Evolutionary conservation across 1,139 yeast species (phyloP).

Genomic region (Blastobotrys elegans): DNA sequence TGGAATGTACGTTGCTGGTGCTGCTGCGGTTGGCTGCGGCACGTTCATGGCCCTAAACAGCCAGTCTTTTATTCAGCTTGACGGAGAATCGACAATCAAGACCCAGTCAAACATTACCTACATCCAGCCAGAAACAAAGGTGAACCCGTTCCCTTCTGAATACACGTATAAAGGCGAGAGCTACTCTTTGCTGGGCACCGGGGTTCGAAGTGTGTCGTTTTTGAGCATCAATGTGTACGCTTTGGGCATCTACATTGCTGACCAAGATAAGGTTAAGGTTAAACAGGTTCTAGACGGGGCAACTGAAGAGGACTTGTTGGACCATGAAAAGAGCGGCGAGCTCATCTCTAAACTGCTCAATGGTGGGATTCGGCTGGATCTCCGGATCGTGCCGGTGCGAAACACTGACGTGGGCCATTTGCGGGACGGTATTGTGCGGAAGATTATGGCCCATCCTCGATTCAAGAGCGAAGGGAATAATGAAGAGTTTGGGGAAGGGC

Average conservation of each 20-base stretch:
- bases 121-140: slow-evolving; percentile 34
- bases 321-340: slow-evolving; percentile 49
- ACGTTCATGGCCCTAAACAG: slow-evolving; percentile 1
- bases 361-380: slow-evolving; percentile 56
- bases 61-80: background rate
- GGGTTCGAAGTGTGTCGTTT: slow-evolving; percentile 79
- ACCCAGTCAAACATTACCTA: slow-evolving; percentile 9
- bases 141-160: slow-evolving; percentile 31
- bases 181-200: slow-evolving; percentile 64
- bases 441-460: slow-evolving; percentile 54
- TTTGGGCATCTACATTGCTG: slow-evolving; percentile 69
- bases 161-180: slow-evolving; percentile 26
- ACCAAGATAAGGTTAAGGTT: slow-evolving; percentile 48
- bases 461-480: slow-evolving; percentile 28
- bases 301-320: slow-evolving; percentile 39
- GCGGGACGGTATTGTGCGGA: slow-evolving; percentile 82
- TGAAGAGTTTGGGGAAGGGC: slow-evolving; percentile 34
- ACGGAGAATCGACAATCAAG: slow-evolving; percentile 3
- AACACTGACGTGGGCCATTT: slow-evolving; percentile 87
- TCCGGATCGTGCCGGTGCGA: slow-evolving; percentile 78
- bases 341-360: slow-evolving; percentile 54
- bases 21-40: background rate
- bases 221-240: slow-evolving; percentile 82
- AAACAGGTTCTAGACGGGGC: slow-evolving; percentile 41
- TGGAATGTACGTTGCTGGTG: slow-evolving; percentile 1